Evolutionary conservation across 75 land plant genomes (phyloP), one percentile per base, ranked within the genome.

Genomic region (Cupressus sempervirens): DNA sequence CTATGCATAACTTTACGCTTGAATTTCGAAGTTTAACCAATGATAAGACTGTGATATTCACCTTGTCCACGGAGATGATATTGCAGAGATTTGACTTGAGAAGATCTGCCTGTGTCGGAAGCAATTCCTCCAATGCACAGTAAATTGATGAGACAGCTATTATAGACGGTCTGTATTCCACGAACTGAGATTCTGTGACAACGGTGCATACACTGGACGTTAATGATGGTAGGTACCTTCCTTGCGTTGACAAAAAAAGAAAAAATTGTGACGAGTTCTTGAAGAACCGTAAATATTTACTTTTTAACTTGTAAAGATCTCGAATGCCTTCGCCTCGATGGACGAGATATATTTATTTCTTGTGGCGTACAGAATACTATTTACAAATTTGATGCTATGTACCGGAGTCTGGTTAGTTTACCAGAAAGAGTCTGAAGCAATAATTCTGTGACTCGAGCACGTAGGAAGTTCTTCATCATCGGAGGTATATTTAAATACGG

Each of bases 91-190:
- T 53, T 82, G 83, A 14, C 86, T 87, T 87, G 34, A 81, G 76
- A 10, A 32, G 35, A 18, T 87, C 70, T 32, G 87, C 81, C 9
- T 84, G 82, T 29, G 85, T 36, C 29, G 82, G 88, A 23, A 87
- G n/a, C 26, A 87, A 26, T 50, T 87, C 88, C 45, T 87, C 88
- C 87, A 87, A 56, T 29, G 81, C 86, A 53, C 77, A 84, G 32
- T 12, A 50, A 23, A 87, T 74, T 1, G 82, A 65, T 32, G 86
- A 32, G 4, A 67, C 14, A 20, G 68, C 86, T 32, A 58, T 8
- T 52, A 87, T 38, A n/a, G 82, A 87, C 18, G 87, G 87, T 35
- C 76, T 48, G 38, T 50, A 87, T 46, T 84, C 87, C 34, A 84
- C 53, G 73, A 87, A 77, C 30, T 85, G 87, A 20, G 48, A 15